A percentile compares a stretch with the other conserved stretches of the same genome.
phyloP scores from a whole-genome alignment of 352 stramenopile species.

The Pythium oligandrum region DNA sequence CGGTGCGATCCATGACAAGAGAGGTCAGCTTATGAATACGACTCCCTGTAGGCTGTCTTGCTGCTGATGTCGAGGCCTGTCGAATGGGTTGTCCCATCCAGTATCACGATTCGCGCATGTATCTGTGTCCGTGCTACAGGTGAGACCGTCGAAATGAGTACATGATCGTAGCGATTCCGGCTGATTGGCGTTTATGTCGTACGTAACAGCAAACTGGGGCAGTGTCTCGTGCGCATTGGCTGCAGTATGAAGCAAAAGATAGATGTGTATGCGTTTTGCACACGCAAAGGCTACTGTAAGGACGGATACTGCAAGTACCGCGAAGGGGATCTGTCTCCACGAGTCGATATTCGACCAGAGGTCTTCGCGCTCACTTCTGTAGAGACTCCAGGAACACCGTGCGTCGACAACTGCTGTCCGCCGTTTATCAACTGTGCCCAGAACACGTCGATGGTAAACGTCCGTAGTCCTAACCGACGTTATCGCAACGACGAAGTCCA shows the following conservation, averaged over 20 bases:
- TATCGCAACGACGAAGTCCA: slow-evolving; percentile 56
- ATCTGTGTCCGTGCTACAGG: slow-evolving; percentile 73
- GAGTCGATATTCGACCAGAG: slow-evolving; percentile 43
- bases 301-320: slow-evolving; percentile 69
- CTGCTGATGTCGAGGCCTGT: slow-evolving; percentile 42
- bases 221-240: slow-evolving; percentile 58
- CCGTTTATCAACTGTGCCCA: slow-evolving; percentile 33
- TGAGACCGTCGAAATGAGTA: slow-evolving; percentile 11
- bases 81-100: slow-evolving; percentile 42
- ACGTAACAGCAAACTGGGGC: slow-evolving; percentile 44
- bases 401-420: slow-evolving; percentile 60
- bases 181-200: not conserved
- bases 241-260: slow-evolving; percentile 61
- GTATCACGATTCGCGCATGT: slow-evolving; percentile 52
- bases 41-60: slow-evolving; percentile 29
- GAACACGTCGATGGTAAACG: slow-evolving; percentile 34
- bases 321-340: slow-evolving; percentile 49
- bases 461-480: slow-evolving; percentile 33
- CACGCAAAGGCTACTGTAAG: slow-evolving; percentile 75
- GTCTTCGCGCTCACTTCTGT: slow-evolving; percentile 61
- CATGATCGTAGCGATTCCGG: not conserved
- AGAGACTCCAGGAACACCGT: slow-evolving; percentile 45
- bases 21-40: too few species aligned
- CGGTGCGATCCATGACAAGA: too few species aligned
- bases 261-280: slow-evolving; percentile 63